Evolutionary conservation across 1,139 yeast species (phyloP).

Genomic region (Saccharomyces hybrid): DNA sequence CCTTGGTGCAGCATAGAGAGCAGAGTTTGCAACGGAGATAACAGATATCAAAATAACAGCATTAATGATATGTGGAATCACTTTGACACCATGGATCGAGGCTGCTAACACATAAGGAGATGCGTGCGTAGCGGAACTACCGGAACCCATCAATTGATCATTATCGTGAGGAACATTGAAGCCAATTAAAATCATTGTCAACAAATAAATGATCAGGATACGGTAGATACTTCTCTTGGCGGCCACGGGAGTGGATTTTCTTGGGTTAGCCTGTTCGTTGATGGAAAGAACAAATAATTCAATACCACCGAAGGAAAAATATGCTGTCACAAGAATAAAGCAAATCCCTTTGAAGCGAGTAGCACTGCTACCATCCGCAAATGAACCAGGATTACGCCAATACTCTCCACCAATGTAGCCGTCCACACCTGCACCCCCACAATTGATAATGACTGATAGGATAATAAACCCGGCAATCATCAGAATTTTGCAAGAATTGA

Average conservation of each 20-base stretch:
- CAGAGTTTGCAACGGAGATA: slow-evolving; percentile 67
- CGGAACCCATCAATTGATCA: slow-evolving; percentile 41
- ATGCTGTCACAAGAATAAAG: slow-evolving; percentile 71
- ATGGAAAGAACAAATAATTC: slow-evolving; percentile 80
- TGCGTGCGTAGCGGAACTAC: slow-evolving; percentile 39
- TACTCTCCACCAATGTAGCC: slow-evolving; percentile 55
- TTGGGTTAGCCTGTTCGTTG: slow-evolving; percentile 76
- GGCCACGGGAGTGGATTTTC: slow-evolving; percentile 60
- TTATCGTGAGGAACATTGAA: slow-evolving; percentile 54
- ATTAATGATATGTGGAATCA: slow-evolving; percentile 64
- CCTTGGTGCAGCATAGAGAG: slow-evolving; percentile 72
- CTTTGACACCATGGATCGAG: slow-evolving; percentile 60
- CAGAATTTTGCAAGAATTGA: slow-evolving; percentile 48
- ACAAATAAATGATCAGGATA: slow-evolving; percentile 51
- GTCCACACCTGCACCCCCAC: slow-evolving; percentile 58
- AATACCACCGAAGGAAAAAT: slow-evolving; percentile 78
- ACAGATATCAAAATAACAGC: slow-evolving; percentile 67
- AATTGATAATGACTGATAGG: slow-evolving; percentile 48
- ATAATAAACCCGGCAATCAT: slow-evolving; percentile 59
- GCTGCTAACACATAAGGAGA: slow-evolving; percentile 73
- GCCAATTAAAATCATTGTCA: slow-evolving; percentile 55
- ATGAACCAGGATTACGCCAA: slow-evolving; percentile 58
- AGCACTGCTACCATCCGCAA: slow-evolving; percentile 15
- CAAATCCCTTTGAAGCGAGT: slow-evolving; percentile 65
- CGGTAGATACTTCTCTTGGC: slow-evolving; percentile 70